Percentiles rank a stretch among this genome's conserved stretches.
Evolutionary conservation across 1,284 basidiomycete species (phyloP).

Genomic region (Malassezia pachydermatis): DNA sequence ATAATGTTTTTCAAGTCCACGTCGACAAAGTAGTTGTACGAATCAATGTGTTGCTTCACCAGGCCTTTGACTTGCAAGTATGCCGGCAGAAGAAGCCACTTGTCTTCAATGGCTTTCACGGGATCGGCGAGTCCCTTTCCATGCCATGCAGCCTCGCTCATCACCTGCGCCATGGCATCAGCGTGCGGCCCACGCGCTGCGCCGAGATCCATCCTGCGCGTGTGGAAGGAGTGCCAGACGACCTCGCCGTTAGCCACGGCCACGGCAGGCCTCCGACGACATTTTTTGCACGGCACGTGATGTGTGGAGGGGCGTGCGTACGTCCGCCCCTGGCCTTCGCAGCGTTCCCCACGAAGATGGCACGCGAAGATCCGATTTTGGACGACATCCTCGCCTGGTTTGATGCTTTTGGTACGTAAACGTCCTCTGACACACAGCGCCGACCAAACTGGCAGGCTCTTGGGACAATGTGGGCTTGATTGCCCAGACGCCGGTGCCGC

Average conservation of each 20-base stretch:
- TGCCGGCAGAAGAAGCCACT: constrained; percentile 46
- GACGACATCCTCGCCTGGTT: not conserved
- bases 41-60: constrained; percentile 92
- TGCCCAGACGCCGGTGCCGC: constrained; percentile 16
- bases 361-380: not conserved
- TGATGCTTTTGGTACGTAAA: constrained; percentile 1
- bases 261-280: too few relatives aligned
- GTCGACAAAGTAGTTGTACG: constrained; percentile 98
- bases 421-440: not conserved
- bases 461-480: constrained; percentile 46
- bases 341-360: not conserved
- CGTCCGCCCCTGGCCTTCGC: too few relatives aligned
- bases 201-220: not conserved
- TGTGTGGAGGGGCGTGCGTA: too few relatives aligned
- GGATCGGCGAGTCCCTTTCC: constrained; percentile 51
- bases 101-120: constrained; percentile 52
- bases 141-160: constrained; percentile 4
- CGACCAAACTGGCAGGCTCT: constrained; percentile 11
- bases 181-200: not conserved
- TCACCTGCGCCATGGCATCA: constrained; percentile 8
- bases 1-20: constrained; percentile 71
- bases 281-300: too few relatives aligned
- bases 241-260: too few relatives aligned
- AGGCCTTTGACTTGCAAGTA: constrained; percentile 47
- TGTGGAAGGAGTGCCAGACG: too few relatives aligned